Conservation (phyloP, 176 grass and related monocot species). For the Oryza glaberrima region DNA sequence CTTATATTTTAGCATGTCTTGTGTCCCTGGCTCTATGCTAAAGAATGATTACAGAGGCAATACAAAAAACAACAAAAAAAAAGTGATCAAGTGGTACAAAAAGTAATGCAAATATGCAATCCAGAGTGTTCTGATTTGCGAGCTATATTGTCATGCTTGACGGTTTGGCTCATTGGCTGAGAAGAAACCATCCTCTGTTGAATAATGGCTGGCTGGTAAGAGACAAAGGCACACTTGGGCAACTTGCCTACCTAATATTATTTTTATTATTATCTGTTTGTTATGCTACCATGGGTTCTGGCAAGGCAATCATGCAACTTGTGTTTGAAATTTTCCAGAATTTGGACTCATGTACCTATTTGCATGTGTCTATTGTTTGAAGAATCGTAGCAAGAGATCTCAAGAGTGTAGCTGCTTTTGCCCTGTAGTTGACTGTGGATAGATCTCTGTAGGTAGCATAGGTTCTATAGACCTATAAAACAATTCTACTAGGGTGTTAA, state of each 20-base stretch:
- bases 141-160: constrained; percentile 43
- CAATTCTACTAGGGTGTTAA: constrained; percentile 37
- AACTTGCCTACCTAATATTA: constrained; percentile 62
- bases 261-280: constrained; percentile 59
- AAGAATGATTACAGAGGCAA: constrained; percentile 20
- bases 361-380: constrained; percentile 38
- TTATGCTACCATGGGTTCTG: constrained; percentile 47
- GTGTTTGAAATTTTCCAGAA: constrained; percentile 42
- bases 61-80: constrained; percentile 24
- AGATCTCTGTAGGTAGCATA: constrained; percentile 38
- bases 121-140: constrained; percentile 52
- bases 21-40: constrained; percentile 11
- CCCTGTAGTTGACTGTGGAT: constrained; percentile 39
- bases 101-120: constrained; percentile 42
- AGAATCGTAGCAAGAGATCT: constrained; percentile 42
- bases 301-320: constrained; percentile 47
- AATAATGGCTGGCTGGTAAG: constrained; percentile 42
- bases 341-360: constrained; percentile 55
- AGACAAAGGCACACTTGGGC: constrained; percentile 58
- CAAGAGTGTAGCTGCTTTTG: constrained; percentile 27
- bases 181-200: constrained; percentile 42
- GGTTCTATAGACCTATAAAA: constrained; percentile 37
- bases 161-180: constrained; percentile 37
- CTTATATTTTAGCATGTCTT: constrained; percentile 38
- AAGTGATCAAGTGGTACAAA: constrained; percentile 46